These are phyloP conservation scores for Alternaria triticina DNA, from an alignment of 2,329 filamentous ascomycete genomes.

Conservation along the genomic window DNA sequence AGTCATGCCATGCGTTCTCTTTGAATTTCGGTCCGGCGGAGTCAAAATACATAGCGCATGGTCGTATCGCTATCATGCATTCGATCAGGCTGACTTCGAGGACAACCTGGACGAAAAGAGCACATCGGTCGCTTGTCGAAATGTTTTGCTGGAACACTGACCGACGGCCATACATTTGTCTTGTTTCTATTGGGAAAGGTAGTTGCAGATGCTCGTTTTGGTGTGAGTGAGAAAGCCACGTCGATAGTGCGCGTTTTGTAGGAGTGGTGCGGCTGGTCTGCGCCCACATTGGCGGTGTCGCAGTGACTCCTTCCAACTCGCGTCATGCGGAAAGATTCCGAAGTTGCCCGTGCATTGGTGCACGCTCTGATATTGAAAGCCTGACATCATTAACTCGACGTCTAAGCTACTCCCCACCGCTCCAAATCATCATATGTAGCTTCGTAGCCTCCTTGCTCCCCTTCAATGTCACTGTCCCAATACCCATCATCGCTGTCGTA, in stretches of 20 bases:
- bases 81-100: neutral
- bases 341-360: neutral
- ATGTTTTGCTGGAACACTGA: neutral
- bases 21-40: too few species aligned
- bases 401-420: too few species aligned
- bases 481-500: too few species aligned
- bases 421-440: too few species aligned
- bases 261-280: neutral
- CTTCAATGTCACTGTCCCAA: too few species aligned
- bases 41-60: too few species aligned
- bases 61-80: neutral
- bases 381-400: too few species aligned
- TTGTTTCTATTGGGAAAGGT: too few species aligned
- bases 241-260: neutral
- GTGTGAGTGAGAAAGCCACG: neutral
- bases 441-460: too few species aligned
- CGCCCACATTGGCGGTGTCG: neutral
- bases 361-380: neutral
- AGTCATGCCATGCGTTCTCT: neutral
- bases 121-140: neutral
- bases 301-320: neutral
- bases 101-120: neutral
- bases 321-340: neutral
- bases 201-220: neutral
- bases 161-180: fast-evolving